Percentiles rank a stretch among this genome's conserved stretches.
These are phyloP conservation scores for Teunomyces gatunensis DNA, from an alignment of 805 yeast genomes.

Conservation along the genomic window DNA sequence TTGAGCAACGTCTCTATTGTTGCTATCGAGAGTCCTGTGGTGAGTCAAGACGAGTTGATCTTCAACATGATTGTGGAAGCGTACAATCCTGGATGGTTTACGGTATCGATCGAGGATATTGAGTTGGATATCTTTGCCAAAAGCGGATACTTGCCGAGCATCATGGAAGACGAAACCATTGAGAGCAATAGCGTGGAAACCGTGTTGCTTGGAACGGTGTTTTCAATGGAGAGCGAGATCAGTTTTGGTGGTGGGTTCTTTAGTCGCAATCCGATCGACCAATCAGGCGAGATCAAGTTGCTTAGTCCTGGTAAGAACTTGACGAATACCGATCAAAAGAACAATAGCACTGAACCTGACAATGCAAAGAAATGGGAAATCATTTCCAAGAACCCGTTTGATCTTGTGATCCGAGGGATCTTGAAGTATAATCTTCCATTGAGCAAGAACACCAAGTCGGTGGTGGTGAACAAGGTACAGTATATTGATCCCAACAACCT, in stretches of 20 bases:
- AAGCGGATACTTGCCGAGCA: slow-evolving; percentile 45
- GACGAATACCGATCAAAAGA: slow-evolving; percentile 20
- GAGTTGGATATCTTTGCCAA: slow-evolving; percentile 86
- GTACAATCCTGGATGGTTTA: slow-evolving; percentile 82
- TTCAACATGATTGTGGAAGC: slow-evolving; percentile 78
- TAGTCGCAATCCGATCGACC: slow-evolving; percentile 54
- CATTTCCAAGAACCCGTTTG: slow-evolving; percentile 78
- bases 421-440: slow-evolving; percentile 76
- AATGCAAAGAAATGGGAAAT: slow-evolving; percentile 65
- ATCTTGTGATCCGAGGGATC: slow-evolving; percentile 77
- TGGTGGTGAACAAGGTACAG: slow-evolving; percentile 59
- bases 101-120: slow-evolving; percentile 58
- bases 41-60: slow-evolving; percentile 79
- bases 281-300: slow-evolving; percentile 69
- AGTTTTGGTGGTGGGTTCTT: slow-evolving; percentile 77
- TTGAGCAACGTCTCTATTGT: slow-evolving; percentile 61
- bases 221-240: slow-evolving; percentile 67
- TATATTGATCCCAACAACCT: slow-evolving; percentile 49
- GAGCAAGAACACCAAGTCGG: slow-evolving; percentile 45
- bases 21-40: slow-evolving; percentile 66
- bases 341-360: slow-evolving; percentile 27
- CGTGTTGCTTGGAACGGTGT: slow-evolving; percentile 69
- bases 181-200: slow-evolving; percentile 47
- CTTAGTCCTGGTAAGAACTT: slow-evolving; percentile 64
- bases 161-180: background rate